phyloP scores from a whole-genome alignment of 208 protist species.

The Crithidia acanthocephali region DNA sequence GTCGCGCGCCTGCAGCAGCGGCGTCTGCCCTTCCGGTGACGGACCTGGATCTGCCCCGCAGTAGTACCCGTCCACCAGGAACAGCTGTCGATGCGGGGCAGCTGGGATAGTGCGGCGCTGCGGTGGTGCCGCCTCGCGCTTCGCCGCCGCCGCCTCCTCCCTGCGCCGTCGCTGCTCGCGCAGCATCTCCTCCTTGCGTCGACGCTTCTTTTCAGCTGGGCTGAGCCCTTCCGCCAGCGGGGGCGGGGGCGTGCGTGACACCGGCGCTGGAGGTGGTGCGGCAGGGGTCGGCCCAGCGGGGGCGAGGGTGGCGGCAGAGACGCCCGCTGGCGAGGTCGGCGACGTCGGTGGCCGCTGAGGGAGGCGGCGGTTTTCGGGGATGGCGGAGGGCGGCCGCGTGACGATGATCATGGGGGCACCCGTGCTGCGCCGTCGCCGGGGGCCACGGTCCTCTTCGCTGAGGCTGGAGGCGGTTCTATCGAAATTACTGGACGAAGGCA shows the following conservation, averaged over 20 bases:
- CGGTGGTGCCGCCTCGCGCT: neutral
- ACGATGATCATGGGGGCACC: too few species aligned
- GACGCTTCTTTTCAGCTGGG: neutral
- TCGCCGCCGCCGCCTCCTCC: neutral
- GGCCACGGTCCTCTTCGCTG: too few species aligned
- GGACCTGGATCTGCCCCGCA: neutral
- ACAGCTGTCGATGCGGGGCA: slow-evolving; percentile 48
- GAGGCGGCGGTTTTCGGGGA: too few species aligned
- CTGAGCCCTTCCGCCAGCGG: neutral
- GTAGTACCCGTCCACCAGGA: slow-evolving; percentile 31
- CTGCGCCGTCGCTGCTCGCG: neutral
- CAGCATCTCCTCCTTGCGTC: neutral
- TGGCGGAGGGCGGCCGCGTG: too few species aligned
- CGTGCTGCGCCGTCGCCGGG: too few species aligned
- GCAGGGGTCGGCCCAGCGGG: neutral
- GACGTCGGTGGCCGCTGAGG: too few species aligned
- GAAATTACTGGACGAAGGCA: too few species aligned
- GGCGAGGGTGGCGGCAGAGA: too few species aligned
- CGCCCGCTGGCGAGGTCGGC: too few species aligned
- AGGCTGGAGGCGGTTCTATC: too few species aligned
- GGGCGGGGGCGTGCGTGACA: too few species aligned
- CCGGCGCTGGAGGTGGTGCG: neutral
- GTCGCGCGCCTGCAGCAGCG: neutral
- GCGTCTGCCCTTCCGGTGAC: neutral
- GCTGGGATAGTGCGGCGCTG: slow-evolving; percentile 38